phyloP scores from a whole-genome alignment of 768 basidiomycete species.

The Tulasnella sp. region DNA sequence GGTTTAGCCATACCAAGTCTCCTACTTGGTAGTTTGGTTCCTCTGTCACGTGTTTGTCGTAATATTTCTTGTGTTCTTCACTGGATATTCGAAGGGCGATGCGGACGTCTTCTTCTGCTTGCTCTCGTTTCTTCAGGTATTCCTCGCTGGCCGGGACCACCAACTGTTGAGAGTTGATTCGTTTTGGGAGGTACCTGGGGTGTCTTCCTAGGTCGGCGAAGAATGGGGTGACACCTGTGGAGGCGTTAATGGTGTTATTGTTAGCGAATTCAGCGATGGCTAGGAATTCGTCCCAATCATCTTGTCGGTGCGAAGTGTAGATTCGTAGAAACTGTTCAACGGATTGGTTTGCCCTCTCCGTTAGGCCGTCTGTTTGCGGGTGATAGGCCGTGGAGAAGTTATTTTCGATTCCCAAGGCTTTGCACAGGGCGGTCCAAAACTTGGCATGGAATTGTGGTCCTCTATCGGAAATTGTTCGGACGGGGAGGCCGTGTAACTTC shows the following conservation, averaged over 20 bases:
- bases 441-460: background rate
- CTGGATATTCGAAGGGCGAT: background rate
- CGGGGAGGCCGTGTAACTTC: background rate
- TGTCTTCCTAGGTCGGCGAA: constrained; percentile 11
- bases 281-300: background rate
- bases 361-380: constrained; percentile 20
- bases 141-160: background rate
- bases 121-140: background rate
- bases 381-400: background rate
- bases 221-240: background rate
- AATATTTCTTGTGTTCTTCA: background rate
- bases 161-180: background rate
- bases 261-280: background rate
- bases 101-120: background rate
- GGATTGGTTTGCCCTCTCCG: constrained; percentile 10
- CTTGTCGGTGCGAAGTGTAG: background rate
- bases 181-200: background rate
- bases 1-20: too few relatives aligned
- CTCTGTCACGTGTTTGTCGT: too few relatives aligned
- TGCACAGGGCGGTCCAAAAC: background rate
- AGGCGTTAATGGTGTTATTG: background rate
- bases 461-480: background rate
- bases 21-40: too few relatives aligned
- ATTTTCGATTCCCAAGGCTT: background rate
- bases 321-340: constrained; percentile 8